phyloP scores from a whole-genome alignment of 352 stramenopile genomes.

The Phytophthora meadii region DNA sequence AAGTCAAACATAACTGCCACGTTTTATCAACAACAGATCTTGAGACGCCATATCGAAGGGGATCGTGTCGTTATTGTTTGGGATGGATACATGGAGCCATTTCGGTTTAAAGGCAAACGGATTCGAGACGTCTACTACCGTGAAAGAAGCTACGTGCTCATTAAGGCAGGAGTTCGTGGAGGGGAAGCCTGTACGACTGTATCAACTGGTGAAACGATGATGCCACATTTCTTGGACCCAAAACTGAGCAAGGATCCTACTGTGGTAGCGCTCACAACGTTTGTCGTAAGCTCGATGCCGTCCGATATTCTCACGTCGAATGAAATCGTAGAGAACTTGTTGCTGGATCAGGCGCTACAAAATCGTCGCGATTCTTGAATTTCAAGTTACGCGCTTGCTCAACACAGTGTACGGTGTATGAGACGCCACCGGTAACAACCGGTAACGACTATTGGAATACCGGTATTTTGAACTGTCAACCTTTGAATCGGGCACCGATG shows the following conservation, averaged over 20 bases:
- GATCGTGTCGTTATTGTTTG: slow-evolving; percentile 63
- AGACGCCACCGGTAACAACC: too few relatives aligned
- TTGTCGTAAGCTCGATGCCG: slow-evolving; percentile 37
- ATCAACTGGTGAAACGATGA: slow-evolving; percentile 51
- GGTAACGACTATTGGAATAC: too few relatives aligned
- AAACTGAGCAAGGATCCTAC: slow-evolving; percentile 28
- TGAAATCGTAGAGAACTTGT: slow-evolving; percentile 48
- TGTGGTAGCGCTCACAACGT: slow-evolving; percentile 42
- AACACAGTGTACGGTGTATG: too few relatives aligned
- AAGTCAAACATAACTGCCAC: slow-evolving; percentile 47
- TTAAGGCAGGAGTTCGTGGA: too few relatives aligned
- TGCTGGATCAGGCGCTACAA: slow-evolving; percentile 25
- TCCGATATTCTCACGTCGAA: slow-evolving; percentile 34
- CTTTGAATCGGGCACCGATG: too few relatives aligned
- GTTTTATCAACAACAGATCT: slow-evolving; percentile 56
- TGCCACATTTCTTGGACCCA: slow-evolving; percentile 41
- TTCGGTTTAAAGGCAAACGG: slow-evolving; percentile 49
- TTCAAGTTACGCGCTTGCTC: too few relatives aligned
- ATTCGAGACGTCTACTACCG: slow-evolving; percentile 46
- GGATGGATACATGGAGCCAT: slow-evolving; percentile 50
- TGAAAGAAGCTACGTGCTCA: slow-evolving; percentile 60
- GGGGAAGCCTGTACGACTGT: slow-evolving; percentile 35
- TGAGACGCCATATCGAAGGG: slow-evolving; percentile 52
- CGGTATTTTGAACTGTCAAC: too few relatives aligned
- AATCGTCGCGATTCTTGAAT: neutral